A percentile compares a stretch with the other conserved stretches of the same genome.
Evolutionary conservation across 192 early-diverging fungal genomes (phyloP).

Genomic region (Phlyctochytrium planicorne): DNA sequence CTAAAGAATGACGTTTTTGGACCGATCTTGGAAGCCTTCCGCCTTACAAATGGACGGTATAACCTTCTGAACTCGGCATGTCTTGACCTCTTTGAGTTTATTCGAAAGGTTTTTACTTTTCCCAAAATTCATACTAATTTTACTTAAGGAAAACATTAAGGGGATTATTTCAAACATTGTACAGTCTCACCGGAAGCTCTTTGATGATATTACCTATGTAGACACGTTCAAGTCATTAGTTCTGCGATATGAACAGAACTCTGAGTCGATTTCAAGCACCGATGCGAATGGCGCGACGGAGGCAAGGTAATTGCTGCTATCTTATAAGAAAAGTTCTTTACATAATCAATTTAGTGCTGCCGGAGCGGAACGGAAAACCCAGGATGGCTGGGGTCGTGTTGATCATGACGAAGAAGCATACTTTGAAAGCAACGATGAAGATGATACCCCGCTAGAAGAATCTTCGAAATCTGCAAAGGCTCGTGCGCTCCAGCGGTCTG

Average conservation of each 20-base stretch:
- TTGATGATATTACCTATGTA: conserved; percentile 66
- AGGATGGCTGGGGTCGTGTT: conserved; percentile 45
- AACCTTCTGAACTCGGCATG: conserved; percentile 89
- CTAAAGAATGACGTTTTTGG: conserved; percentile 73
- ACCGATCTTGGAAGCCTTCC: conserved; percentile 61
- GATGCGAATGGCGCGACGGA: conserved; percentile 19
- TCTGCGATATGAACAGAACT: conserved; percentile 60
- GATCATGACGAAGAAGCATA: conserved; percentile 84
- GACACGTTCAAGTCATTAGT: conserved; percentile 59
- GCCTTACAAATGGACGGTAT: conserved; percentile 64
- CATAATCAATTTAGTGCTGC: no score
- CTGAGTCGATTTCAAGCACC: conserved; percentile 42
- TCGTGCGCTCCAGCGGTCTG: not conserved
- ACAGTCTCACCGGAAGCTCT: conserved; percentile 50
- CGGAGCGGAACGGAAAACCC: not conserved
- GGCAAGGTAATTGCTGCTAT: not conserved
- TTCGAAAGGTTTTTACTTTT: conserved; percentile 54
- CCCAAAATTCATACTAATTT: not conserved
- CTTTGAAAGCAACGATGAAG: conserved; percentile 59
- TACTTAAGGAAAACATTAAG: conserved; percentile 53
- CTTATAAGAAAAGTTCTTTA: conserved; percentile 5
- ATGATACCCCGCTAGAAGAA: conserved; percentile 11
- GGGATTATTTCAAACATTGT: conserved; percentile 71
- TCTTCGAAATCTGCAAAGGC: not conserved
- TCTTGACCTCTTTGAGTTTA: conserved; percentile 83